A percentile compares a stretch with the other conserved stretches of the same genome.
Evolutionary conservation across 2,329 filamentous ascomycete genomes (phyloP).

Genomic region (Xylaria sp.): DNA sequence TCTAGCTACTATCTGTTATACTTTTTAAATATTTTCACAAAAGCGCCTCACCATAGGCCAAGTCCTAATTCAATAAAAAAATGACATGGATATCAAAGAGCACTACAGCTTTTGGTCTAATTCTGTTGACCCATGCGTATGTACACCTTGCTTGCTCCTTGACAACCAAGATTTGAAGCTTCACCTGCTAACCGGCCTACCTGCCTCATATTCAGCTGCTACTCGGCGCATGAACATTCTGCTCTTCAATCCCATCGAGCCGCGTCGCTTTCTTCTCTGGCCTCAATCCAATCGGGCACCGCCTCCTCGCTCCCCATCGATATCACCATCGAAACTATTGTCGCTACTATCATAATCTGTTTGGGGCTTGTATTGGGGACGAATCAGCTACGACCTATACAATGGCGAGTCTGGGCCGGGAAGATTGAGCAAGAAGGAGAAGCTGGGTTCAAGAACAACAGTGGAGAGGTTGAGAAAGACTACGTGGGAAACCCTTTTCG

Average conservation of each 20-base stretch:
- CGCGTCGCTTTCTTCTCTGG: slow-evolving; percentile 59
- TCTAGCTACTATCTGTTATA: not conserved
- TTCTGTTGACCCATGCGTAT: slow-evolving; percentile 90
- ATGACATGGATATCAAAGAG: slow-evolving; percentile 80
- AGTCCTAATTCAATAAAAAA: not conserved
- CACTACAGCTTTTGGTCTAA: slow-evolving; percentile 77
- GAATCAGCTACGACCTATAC: slow-evolving; percentile 83
- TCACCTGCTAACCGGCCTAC: slow-evolving; percentile 33
- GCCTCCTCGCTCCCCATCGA: slow-evolving; percentile 77
- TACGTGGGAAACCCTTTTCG: slow-evolving; percentile 82
- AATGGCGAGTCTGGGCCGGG: slow-evolving; percentile 83
- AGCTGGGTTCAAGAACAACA: slow-evolving; percentile 65
- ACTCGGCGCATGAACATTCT: slow-evolving; percentile 94
- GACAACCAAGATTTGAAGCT: slow-evolving; percentile 5
- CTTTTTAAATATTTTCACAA: not conserved
- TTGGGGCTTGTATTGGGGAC: slow-evolving; percentile 83
- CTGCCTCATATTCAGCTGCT: slow-evolving; percentile 72
- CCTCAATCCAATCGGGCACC: slow-evolving; percentile 56
- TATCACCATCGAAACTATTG: slow-evolving; percentile 86
- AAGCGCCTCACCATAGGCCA: not conserved
- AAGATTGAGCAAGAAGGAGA: slow-evolving; percentile 83
- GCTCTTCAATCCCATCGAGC: slow-evolving; percentile 71
- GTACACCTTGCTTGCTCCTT: slow-evolving; percentile 49
- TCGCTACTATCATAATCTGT: slow-evolving; percentile 83
- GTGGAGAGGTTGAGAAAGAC: slow-evolving; percentile 75